phyloP scores from a whole-genome alignment of 2,329 filamentous ascomycete genomes.

The Trichophyton benhamiae region DNA sequence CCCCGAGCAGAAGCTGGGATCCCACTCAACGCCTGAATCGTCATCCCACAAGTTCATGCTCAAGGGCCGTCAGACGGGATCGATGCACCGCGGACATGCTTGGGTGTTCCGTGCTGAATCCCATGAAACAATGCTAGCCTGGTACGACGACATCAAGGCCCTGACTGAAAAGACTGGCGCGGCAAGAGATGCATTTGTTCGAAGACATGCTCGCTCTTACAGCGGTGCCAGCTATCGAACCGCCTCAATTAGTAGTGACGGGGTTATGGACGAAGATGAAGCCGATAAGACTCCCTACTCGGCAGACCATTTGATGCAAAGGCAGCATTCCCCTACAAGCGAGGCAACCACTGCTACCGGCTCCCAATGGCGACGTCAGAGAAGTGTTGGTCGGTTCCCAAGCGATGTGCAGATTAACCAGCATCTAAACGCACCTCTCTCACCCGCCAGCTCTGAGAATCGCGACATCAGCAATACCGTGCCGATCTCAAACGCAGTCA shows the following conservation, averaged over 20 bases:
- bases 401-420: conserved; percentile 82
- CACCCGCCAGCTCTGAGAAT: conserved; percentile 53
- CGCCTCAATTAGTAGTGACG: conserved; percentile 58
- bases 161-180: conserved; percentile 81
- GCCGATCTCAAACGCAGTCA: background rate
- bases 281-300: conserved; percentile 55
- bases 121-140: conserved; percentile 91
- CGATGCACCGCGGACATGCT: conserved; percentile 69
- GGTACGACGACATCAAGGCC: conserved; percentile 85
- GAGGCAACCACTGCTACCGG: conserved; percentile 17
- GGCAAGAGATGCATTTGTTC: conserved; percentile 77
- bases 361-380: conserved; percentile 51
- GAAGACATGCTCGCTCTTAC: conserved; percentile 64
- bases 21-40: conserved; percentile 68
- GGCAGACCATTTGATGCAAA: conserved; percentile 37
- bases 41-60: conserved; percentile 96
- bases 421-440: conserved; percentile 52
- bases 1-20: conserved; percentile 87
- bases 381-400: conserved; percentile 93
- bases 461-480: background rate
- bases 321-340: conserved; percentile 25
- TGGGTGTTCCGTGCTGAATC: conserved; percentile 58
- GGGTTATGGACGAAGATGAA: conserved; percentile 62
- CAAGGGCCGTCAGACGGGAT: conserved; percentile 85
- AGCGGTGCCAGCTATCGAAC: conserved; percentile 51